Evolutionary conservation across 1,139 yeast genomes (phyloP).

Genomic region (Kodamaea fungicola): DNA sequence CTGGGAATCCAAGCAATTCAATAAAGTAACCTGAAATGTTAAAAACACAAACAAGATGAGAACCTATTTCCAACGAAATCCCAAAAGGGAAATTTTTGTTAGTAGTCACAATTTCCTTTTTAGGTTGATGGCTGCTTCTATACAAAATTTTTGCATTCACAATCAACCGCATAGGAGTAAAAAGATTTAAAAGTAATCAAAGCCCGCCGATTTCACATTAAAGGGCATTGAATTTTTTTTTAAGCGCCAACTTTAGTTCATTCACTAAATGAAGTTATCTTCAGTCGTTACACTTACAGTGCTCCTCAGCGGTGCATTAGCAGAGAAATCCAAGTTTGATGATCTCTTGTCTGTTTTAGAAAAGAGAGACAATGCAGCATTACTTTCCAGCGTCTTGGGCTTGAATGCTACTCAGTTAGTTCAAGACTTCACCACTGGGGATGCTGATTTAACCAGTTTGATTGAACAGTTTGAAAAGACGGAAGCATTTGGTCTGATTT

Average conservation of each 20-base stretch:
- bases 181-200: constrained; percentile 1
- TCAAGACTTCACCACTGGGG: constrained; percentile 13
- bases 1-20: too few species aligned
- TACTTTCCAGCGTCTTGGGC: constrained; percentile 6
- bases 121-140: too few species aligned
- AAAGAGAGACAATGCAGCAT: constrained; percentile 7
- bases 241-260: not conserved
- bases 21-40: too few species aligned
- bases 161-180: not conserved
- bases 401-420: constrained; percentile 12
- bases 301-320: constrained; percentile 11
- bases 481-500: constrained; percentile 2
- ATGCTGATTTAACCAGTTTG: constrained; percentile 10
- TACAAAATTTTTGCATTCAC: too few species aligned
- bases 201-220: not conserved
- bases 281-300: constrained; percentile 15
- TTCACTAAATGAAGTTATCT: constrained; percentile 1
- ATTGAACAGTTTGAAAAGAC: constrained; percentile 11
- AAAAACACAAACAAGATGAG: too few species aligned
- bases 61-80: too few species aligned
- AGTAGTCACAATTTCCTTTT: too few species aligned
- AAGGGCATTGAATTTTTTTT: not conserved
- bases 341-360: constrained; percentile 12
- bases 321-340: constrained; percentile 10
- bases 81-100: too few species aligned